Conservation (phyloP, 495 filamentous ascomycete species). For the Neurospora tetrasperma region DNA sequence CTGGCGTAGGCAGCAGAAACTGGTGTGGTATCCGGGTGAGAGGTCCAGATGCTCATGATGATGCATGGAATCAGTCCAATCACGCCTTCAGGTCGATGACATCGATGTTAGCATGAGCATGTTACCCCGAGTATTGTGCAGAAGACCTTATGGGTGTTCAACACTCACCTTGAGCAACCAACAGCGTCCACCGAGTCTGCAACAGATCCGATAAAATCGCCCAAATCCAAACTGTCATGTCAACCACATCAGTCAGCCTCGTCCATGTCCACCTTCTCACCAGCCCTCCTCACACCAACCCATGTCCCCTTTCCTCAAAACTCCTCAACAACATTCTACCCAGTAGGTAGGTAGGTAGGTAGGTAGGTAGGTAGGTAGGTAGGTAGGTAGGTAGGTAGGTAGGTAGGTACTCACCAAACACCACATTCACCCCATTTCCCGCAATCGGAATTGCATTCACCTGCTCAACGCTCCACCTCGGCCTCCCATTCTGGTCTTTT, state of each 20-base stretch:
- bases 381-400: no score
- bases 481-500: slow-evolving; percentile 22
- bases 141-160: no score
- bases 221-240: slow-evolving; percentile 28
- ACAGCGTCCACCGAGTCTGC: slow-evolving; percentile 26
- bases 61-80: slow-evolving; percentile 30
- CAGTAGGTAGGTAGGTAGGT: no score
- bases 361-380: not conserved
- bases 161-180: slow-evolving; percentile 25
- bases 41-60: slow-evolving; percentile 31
- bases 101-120: no score
- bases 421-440: slow-evolving; percentile 27
- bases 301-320: no score
- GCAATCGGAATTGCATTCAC: slow-evolving; percentile 31
- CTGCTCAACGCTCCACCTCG: slow-evolving; percentile 24
- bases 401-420: slow-evolving; percentile 17
- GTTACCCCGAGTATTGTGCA: no score
- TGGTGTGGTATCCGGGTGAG: slow-evolving; percentile 19
- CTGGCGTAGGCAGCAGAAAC: slow-evolving; percentile 27
- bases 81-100: no score
- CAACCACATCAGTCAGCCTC: not conserved
- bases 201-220: slow-evolving; percentile 29
- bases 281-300: no score
- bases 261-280: no score
- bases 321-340: no score